A percentile compares a stretch with the other conserved stretches of the same genome.
Conservation (phyloP, 352 stramenopile genomes). For the Phytophthora rubi region DNA sequence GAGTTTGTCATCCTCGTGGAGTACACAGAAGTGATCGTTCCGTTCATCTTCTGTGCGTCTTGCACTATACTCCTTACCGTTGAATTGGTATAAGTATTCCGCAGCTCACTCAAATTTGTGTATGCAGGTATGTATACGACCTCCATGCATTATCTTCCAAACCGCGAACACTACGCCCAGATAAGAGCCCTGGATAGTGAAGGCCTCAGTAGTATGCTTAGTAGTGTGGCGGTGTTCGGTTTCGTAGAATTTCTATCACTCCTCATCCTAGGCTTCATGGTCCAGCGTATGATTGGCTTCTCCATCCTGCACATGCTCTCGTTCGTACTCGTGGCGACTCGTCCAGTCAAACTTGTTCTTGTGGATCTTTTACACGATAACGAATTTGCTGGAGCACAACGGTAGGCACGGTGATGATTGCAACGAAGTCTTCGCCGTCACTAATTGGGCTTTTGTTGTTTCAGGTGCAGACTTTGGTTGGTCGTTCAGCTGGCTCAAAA, state of each 20-base stretch:
- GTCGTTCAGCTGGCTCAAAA: not conserved
- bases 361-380: not conserved
- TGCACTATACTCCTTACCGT: not conserved
- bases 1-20: constrained; percentile 1
- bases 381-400: not conserved
- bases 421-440: not conserved
- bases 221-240: not conserved
- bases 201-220: not conserved
- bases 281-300: not conserved
- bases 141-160: not conserved
- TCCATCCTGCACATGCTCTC: not conserved
- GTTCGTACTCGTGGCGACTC: not conserved
- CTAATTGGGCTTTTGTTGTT: not conserved
- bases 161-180: not conserved
- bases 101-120: not conserved
- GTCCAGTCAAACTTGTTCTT: not conserved
- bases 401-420: not conserved
- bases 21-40: not conserved
- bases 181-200: not conserved
- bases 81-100: not conserved
- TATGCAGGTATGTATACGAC: not conserved
- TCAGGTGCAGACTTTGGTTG: not conserved
- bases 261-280: not conserved
- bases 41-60: not conserved
- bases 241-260: not conserved